These are phyloP conservation scores for Drechslera avenae DNA, from an alignment of 2,329 filamentous ascomycete species.

Conservation along the genomic window DNA sequence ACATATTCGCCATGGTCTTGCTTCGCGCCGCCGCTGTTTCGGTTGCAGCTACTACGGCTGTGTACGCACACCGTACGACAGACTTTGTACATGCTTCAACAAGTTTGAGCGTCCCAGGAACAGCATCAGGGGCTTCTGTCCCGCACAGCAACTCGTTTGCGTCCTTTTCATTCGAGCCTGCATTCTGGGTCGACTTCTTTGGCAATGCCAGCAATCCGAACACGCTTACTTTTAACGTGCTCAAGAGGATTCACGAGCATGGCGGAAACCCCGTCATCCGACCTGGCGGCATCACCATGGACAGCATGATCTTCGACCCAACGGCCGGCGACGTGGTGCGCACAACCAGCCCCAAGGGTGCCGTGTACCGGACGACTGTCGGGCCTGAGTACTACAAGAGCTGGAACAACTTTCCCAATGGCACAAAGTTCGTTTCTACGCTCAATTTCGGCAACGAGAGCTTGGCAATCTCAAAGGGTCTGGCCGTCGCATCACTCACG, in stretches of 20 bases:
- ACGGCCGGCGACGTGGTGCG: conserved; percentile 10
- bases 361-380: conserved; percentile 15
- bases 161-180: conserved; percentile 16
- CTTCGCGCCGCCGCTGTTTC: conserved; percentile 1
- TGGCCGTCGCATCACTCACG: conserved; percentile 13
- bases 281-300: conserved; percentile 17
- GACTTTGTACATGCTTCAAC: not conserved
- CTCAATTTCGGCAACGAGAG: conserved; percentile 19
- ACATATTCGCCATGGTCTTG: not conserved
- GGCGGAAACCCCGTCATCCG: conserved; percentile 16
- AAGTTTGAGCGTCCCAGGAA: conserved; percentile 5
- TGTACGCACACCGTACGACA: conserved; percentile 1
- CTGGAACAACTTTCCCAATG: conserved; percentile 16
- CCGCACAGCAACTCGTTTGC: conserved; percentile 16
- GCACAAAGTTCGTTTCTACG: conserved; percentile 16
- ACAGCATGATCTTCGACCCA: conserved; percentile 15
- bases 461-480: conserved; percentile 9
- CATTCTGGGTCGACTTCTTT: conserved; percentile 22
- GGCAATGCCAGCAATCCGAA: conserved; percentile 14
- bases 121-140: conserved; percentile 13
- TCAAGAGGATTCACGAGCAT: conserved; percentile 14
- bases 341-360: conserved; percentile 13
- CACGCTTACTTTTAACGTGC: conserved; percentile 7
- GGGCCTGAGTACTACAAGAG: conserved; percentile 16
- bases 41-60: not conserved